phyloP scores from a whole-genome alignment of 768 basidiomycete genomes.

The Agaricus subrufescens region DNA sequence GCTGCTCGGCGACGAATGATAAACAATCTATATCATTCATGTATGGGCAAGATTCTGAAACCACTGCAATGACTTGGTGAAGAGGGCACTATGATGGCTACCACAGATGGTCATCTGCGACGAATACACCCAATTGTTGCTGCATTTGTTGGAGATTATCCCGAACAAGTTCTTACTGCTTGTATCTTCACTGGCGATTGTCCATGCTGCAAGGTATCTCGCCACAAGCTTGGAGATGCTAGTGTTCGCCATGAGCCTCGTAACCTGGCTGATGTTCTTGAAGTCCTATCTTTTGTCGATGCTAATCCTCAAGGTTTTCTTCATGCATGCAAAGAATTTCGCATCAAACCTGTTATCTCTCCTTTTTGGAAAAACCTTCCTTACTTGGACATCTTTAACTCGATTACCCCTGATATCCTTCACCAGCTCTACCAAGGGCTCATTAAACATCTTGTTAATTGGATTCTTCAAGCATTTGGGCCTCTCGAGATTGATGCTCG shows the following conservation, averaged over 20 bases:
- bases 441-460: conserved; percentile 36
- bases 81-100: conserved; percentile 19
- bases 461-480: conserved; percentile 15
- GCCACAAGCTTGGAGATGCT: conserved; percentile 18
- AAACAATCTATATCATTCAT: conserved; percentile 33
- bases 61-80: conserved; percentile 22
- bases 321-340: background rate
- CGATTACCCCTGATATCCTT: conserved; percentile 42
- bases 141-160: conserved; percentile 34
- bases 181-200: conserved; percentile 22
- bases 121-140: conserved; percentile 35
- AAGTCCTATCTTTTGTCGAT: background rate
- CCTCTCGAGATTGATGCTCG: conserved; percentile 29
- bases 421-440: conserved; percentile 19
- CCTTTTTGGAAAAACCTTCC: background rate
- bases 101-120: conserved; percentile 29
- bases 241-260: background rate
- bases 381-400: conserved; percentile 29
- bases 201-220: conserved; percentile 18
- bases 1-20: conserved; percentile 13
- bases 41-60: conserved; percentile 23
- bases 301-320: background rate
- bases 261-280: conserved; percentile 4
- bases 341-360: background rate
- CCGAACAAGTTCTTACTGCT: conserved; percentile 37